A percentile compares a stretch with the other conserved stretches of the same genome.
phyloP scores from a whole-genome alignment of 129 eudicot genomes.

The Tanacetum coccineum region DNA sequence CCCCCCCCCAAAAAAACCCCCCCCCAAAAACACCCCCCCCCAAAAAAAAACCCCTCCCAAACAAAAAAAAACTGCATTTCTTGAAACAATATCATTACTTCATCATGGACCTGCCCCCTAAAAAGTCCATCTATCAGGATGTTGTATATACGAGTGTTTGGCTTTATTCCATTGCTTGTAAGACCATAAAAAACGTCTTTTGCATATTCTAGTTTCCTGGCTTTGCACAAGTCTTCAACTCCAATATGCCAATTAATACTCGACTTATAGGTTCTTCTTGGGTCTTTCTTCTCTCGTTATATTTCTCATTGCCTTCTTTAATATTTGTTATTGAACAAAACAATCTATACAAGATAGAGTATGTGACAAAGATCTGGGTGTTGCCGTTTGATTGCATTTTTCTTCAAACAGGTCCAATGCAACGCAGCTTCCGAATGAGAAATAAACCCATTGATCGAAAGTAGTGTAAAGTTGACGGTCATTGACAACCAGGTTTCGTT shows the following conservation, averaged over 20 bases:
- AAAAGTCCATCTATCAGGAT: slow-evolving; percentile 19
- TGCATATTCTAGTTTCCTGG: slow-evolving; percentile 16
- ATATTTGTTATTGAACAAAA: slow-evolving; percentile 7
- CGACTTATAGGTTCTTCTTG: slow-evolving; percentile 18
- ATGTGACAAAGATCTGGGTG: slow-evolving; percentile 13
- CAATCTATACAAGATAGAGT: slow-evolving; percentile 16
- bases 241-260: slow-evolving; percentile 13
- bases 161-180: slow-evolving; percentile 8
- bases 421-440: neutral
- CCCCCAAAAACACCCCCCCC: too few relatives aligned
- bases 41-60: too few relatives aligned
- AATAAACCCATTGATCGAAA: slow-evolving; percentile 16
- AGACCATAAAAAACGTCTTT: slow-evolving; percentile 11
- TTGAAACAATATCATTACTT: slow-evolving; percentile 14
- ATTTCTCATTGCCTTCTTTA: slow-evolving; percentile 18
- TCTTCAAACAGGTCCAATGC: slow-evolving; percentile 12
- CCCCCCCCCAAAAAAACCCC: too few relatives aligned
- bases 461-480: slow-evolving; percentile 27
- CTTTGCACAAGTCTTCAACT: slow-evolving; percentile 22
- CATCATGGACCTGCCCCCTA: neutral
- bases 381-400: slow-evolving; percentile 19
- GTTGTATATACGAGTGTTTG: slow-evolving; percentile 20
- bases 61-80: too few relatives aligned
- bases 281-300: slow-evolving; percentile 20
- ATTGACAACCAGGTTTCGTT: slow-evolving; percentile 15